Evolutionary conservation across 2,329 filamentous ascomycete species (phyloP).

Genomic region (Venturiaceae sp.): DNA sequence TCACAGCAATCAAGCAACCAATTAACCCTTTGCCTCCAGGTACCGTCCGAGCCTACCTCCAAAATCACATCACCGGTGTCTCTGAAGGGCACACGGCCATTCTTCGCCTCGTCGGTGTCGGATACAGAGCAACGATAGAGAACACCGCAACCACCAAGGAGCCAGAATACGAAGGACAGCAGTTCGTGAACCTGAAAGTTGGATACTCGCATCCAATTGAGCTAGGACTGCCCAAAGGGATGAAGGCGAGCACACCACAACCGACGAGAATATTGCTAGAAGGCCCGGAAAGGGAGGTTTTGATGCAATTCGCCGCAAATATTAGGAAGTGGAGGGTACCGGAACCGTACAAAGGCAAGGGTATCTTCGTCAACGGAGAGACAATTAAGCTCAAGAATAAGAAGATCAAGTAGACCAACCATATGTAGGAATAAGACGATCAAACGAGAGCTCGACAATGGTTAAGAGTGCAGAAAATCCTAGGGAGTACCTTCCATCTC

Average conservation of each 20-base stretch:
- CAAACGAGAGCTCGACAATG: not conserved
- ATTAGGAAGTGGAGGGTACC: constrained; percentile 84
- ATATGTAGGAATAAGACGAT: not conserved
- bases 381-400: constrained; percentile 98
- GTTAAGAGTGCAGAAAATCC: no score
- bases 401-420: constrained; percentile 39
- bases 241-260: constrained; percentile 80
- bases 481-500: no score
- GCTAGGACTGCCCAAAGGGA: constrained; percentile 68
- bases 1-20: not conserved
- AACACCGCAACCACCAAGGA: constrained; percentile 56
- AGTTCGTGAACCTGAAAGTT: constrained; percentile 88
- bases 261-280: constrained; percentile 87
- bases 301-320: constrained; percentile 84
- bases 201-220: constrained; percentile 96
- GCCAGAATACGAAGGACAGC: constrained; percentile 67
- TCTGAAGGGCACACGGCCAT: constrained; percentile 95
- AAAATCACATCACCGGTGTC: constrained; percentile 85
- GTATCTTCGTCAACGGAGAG: constrained; percentile 95
- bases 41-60: constrained; percentile 80
- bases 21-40: constrained; percentile 41
- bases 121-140: constrained; percentile 86
- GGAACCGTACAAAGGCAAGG: constrained; percentile 99
- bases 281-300: constrained; percentile 72
- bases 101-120: constrained; percentile 85